Evolutionary conservation across 192 early-diverging fungal genomes (phyloP), one percentile per base, ranked within the genome.

Genomic region (Hyaloraphidium curvatum): DNA sequence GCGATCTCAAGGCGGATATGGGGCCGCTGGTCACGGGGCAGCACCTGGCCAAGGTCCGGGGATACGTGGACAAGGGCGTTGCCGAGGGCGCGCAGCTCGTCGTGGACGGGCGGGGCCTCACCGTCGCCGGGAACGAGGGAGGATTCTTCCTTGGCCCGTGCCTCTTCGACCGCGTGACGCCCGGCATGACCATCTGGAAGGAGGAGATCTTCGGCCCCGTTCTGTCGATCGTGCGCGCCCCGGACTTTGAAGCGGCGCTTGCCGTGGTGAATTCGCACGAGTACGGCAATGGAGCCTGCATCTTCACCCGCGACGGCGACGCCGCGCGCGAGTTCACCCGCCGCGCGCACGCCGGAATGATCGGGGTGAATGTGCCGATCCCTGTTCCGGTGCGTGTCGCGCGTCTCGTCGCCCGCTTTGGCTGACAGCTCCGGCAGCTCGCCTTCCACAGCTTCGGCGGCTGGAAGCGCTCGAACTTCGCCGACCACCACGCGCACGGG

Each of bases 171-270:
- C 85, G 86, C 55, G 66, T n/a, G n/a, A n/a, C n/a, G n/a, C n/a
- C n/a, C n/a, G 52, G 55, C 27, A 83, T 84, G 51, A 35, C 56
- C 7, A 83, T 83, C 25, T 66, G 86, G 58, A 71, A 77, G 41
- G 72, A 76, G 41, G 86, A 88, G 69, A 85, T 88, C 51, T 88
- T 88, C 72, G 86, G 86, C 4, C 86, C 86, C 0, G 80, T 83
- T 3, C 59, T 88, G 48, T 77, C 75, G 27, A 69, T 88, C 37
- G 64, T 76, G 55, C 65, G 70, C 13, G 72, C 71, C 40, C 52
- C 59, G 3, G 60, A 37, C 54, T 61, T 66, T 19, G 78, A 80
- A 25, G 75, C 79, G 53, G 86, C 86, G 0, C 55, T 88, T 40
- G 72, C 51, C 4, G 72, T 88, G 17, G 86, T 87, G 63, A 85